Percentiles rank a stretch among this genome's conserved stretches.
Evolutionary conservation across 495 filamentous ascomycete species (phyloP).

Genomic region (Xylaria cubensis): DNA sequence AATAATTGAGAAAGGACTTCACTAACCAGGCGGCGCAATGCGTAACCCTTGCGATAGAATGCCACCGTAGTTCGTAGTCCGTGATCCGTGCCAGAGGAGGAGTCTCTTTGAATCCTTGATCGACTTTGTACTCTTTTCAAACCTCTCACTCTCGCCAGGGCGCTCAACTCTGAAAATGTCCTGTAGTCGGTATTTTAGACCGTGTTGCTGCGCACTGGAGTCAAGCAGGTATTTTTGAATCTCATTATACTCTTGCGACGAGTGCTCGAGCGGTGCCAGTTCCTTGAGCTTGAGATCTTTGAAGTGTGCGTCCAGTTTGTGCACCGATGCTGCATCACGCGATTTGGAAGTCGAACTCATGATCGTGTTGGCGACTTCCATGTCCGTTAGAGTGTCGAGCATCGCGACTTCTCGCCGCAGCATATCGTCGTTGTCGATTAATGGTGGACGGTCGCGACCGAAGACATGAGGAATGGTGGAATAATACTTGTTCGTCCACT

Average conservation of each 20-base stretch:
- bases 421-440: conserved; percentile 55
- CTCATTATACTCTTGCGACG: conserved; percentile 62
- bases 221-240: conserved; percentile 65
- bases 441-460: conserved; percentile 66
- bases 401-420: conserved; percentile 69
- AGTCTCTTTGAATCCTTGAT: conserved; percentile 54
- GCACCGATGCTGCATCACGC: conserved; percentile 46
- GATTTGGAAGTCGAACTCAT: conserved; percentile 61
- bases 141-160: conserved; percentile 66
- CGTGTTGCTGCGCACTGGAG: conserved; percentile 64
- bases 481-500: conserved; percentile 69
- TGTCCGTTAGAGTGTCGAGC: conserved; percentile 69
- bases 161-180: conserved; percentile 76
- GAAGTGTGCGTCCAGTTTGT: conserved; percentile 68
- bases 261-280: conserved; percentile 64
- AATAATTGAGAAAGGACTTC: conserved; percentile 66
- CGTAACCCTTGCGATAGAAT: conserved; percentile 77
- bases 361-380: conserved; percentile 72
- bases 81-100: conserved; percentile 73
- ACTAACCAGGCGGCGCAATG: conserved; percentile 75
- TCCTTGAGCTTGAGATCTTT: conserved; percentile 65
- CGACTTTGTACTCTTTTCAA: conserved; percentile 54
- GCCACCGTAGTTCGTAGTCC: conserved; percentile 73
- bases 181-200: conserved; percentile 57
- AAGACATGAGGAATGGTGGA: conserved; percentile 75